Evolutionary conservation across 495 filamentous ascomycete species (phyloP).

Genomic region (Xylaria intraflava): DNA sequence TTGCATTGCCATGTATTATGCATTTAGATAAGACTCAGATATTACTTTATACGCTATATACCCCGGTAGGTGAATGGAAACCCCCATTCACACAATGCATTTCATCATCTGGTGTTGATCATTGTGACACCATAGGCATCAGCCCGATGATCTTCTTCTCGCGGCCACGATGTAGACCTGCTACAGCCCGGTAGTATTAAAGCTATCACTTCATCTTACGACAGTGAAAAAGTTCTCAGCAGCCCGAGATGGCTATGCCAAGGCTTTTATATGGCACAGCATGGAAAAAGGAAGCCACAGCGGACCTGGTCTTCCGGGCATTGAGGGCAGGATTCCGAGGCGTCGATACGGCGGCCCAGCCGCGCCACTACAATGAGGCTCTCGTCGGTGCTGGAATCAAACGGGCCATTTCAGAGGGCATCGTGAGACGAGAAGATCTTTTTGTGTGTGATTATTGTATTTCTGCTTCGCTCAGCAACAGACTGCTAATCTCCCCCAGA

Average conservation of each 20-base stretch:
- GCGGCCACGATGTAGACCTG: not conserved
- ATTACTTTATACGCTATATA: no score
- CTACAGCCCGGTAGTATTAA: no score
- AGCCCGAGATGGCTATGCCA: conserved; percentile 35
- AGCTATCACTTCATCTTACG: not conserved
- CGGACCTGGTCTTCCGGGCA: conserved; percentile 61
- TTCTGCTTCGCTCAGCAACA: not conserved
- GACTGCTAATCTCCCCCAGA: conserved; percentile 34
- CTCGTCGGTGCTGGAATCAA: conserved; percentile 61
- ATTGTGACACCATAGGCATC: not conserved
- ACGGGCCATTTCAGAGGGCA: conserved; percentile 49
- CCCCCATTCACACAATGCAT: no score
- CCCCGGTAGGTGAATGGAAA: no score
- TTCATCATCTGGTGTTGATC: no score
- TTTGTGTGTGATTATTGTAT: conserved; percentile 41
- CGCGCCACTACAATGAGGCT: conserved; percentile 69
- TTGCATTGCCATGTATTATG: no score
- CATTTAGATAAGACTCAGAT: no score
- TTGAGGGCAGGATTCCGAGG: conserved; percentile 64
- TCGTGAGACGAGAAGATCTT: conserved; percentile 53
- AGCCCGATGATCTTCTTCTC: not conserved
- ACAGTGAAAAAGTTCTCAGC: conserved; percentile 4
- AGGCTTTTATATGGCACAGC: conserved; percentile 74
- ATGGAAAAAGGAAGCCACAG: conserved; percentile 74
- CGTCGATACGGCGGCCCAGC: conserved; percentile 75